phyloP scores from a whole-genome alignment of 169 alveolate species.

The Plasmodium gonderi region DNA sequence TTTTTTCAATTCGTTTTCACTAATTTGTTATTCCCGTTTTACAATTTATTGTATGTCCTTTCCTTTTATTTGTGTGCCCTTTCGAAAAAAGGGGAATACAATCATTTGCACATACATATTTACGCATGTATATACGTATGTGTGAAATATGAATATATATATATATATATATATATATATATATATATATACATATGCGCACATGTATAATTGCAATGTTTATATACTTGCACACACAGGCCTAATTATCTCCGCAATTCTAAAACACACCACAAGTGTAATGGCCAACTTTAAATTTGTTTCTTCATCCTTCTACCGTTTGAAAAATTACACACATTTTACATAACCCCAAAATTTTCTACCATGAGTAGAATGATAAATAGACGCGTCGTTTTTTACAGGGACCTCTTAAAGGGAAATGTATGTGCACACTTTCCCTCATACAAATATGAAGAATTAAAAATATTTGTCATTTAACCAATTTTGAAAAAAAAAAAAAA shows the following conservation, averaged over 20 bases:
- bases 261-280: too few species aligned
- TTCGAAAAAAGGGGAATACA: neutral
- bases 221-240: too few species aligned
- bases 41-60: neutral
- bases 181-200: neutral
- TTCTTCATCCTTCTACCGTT: neutral
- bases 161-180: too few species aligned
- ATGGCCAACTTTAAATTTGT: too few species aligned
- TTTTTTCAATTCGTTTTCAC: neutral
- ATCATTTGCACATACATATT: neutral
- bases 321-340: neutral
- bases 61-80: neutral
- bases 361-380: neutral
- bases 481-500: neutral
- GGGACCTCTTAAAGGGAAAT: too few species aligned
- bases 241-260: too few species aligned
- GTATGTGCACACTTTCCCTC: neutral
- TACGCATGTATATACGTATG: neutral
- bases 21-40: neutral
- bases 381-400: neutral
- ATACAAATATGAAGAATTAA: neutral
- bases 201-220: too few species aligned
- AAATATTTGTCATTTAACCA: neutral
- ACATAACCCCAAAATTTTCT: neutral
- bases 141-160: too few species aligned